phyloP scores from a whole-genome alignment of 1,284 basidiomycete genomes.

The Fistulinella staudtii region DNA sequence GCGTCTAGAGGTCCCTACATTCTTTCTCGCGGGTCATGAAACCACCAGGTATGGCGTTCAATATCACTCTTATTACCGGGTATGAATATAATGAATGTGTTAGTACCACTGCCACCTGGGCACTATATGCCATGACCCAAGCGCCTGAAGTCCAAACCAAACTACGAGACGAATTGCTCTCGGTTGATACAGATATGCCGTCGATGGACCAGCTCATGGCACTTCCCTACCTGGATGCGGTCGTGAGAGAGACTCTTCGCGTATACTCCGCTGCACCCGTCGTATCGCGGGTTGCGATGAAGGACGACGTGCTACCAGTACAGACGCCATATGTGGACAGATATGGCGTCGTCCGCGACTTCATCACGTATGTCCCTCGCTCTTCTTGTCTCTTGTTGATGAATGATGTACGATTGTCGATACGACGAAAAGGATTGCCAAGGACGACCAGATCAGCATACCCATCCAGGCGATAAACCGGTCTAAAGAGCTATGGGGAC shows the following conservation, averaged over 20 bases:
- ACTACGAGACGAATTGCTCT: slow-evolving; percentile 63
- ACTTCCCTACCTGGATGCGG: slow-evolving; percentile 57
- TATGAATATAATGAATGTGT: no score
- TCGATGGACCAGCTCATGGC: slow-evolving; percentile 57
- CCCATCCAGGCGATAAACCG: slow-evolving; percentile 39
- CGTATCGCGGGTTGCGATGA: slow-evolving; percentile 48
- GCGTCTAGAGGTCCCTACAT: slow-evolving; percentile 34
- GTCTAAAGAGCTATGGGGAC: slow-evolving; percentile 44
- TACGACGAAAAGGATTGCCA: slow-evolving; percentile 28
- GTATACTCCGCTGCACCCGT: slow-evolving; percentile 57
- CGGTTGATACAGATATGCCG: slow-evolving; percentile 45
- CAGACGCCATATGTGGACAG: slow-evolving; percentile 41
- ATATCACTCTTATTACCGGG: no score
- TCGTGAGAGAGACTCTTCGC: slow-evolving; percentile 67
- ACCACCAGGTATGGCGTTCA: slow-evolving; percentile 54
- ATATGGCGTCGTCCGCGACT: slow-evolving; percentile 36
- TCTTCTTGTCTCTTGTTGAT: no score
- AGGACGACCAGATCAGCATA: slow-evolving; percentile 36
- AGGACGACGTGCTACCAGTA: slow-evolving; percentile 60
- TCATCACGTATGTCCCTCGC: slow-evolving; percentile 12
- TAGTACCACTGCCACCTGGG: slow-evolving; percentile 55
- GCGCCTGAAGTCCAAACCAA: slow-evolving; percentile 56
- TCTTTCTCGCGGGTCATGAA: slow-evolving; percentile 68
- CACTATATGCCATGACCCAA: slow-evolving; percentile 59
- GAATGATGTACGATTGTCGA: neutral